phyloP scores from a whole-genome alignment of 495 filamentous ascomycete species.

The Xylaria castorea region DNA sequence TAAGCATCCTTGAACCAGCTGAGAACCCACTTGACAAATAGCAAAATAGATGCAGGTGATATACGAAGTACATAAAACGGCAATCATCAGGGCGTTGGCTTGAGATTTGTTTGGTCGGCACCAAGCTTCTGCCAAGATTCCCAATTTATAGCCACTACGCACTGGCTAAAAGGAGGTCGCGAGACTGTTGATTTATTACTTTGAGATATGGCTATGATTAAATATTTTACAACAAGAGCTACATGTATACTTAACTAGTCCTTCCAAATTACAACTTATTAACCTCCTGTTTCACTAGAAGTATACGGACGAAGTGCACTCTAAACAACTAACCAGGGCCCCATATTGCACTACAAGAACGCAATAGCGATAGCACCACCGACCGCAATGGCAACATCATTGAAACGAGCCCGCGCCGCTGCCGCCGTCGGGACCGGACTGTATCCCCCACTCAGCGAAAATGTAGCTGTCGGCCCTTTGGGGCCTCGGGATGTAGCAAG shows the following conservation, averaged over 20 bases:
- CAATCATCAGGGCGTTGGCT: background rate
- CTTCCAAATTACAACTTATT: background rate
- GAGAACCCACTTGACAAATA: background rate
- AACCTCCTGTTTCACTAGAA: slow-evolving; percentile 1
- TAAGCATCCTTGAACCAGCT: background rate
- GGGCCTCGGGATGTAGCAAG: background rate
- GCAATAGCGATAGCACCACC: slow-evolving; percentile 12
- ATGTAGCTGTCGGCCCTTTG: background rate
- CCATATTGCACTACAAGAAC: background rate
- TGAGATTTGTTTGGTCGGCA: background rate
- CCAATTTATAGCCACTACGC: background rate
- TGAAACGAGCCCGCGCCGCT: background rate
- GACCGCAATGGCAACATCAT: slow-evolving; percentile 8
- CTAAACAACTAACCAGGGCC: background rate
- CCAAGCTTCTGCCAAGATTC: background rate
- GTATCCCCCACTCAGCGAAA: slow-evolving; percentile 2
- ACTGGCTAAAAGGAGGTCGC: background rate
- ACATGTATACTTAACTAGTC: background rate
- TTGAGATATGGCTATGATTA: background rate
- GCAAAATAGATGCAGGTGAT: background rate
- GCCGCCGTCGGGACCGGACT: slow-evolving; percentile 5
- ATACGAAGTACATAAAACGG: background rate
- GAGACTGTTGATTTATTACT: background rate
- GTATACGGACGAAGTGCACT: background rate
- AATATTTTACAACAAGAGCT: background rate